These are phyloP conservation scores for Anisodus tanguticus DNA, from an alignment of 257 asterid species.

Conservation along the genomic window DNA sequence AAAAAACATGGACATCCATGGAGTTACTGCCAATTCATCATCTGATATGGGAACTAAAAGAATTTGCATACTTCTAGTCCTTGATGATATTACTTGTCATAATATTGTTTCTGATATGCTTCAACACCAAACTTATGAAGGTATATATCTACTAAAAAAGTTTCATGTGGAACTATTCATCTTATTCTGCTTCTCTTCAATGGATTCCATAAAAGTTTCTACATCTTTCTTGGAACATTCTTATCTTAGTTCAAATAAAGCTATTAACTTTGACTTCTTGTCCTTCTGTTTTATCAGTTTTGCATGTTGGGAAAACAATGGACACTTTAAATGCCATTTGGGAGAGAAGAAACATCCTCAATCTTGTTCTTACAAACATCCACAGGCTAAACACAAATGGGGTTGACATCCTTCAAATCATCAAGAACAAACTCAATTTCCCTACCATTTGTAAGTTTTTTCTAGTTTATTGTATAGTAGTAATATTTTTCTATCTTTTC, in stretches of 20 bases:
- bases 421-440: slow-evolving; percentile 42
- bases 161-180: neutral
- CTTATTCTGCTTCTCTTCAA: neutral
- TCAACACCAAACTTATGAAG: slow-evolving; percentile 53
- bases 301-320: slow-evolving; percentile 51
- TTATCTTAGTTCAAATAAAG: neutral
- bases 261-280: neutral
- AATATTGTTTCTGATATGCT: slow-evolving; percentile 56
- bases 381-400: slow-evolving; percentile 50
- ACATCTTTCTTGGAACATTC: neutral
- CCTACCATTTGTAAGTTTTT: slow-evolving; percentile 53
- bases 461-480: neutral
- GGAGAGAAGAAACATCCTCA: slow-evolving; percentile 47
- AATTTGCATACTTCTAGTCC: slow-evolving; percentile 55
- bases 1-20: slow-evolving; percentile 37
- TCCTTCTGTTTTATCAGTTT: slow-evolving; percentile 38
- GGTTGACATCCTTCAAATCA: slow-evolving; percentile 37
- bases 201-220: neutral
- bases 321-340: slow-evolving; percentile 50
- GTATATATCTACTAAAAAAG: slow-evolving; percentile 34
- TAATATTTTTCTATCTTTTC: neutral
- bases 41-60: slow-evolving; percentile 42
- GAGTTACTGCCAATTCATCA: slow-evolving; percentile 30
- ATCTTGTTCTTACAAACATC: slow-evolving; percentile 59
- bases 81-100: slow-evolving; percentile 50